Percentiles rank a stretch among this genome's conserved stretches.
These are phyloP conservation scores for Ophiostoma sp. DNA, from an alignment of 2,329 filamentous ascomycete species.

Conservation along the genomic window DNA sequence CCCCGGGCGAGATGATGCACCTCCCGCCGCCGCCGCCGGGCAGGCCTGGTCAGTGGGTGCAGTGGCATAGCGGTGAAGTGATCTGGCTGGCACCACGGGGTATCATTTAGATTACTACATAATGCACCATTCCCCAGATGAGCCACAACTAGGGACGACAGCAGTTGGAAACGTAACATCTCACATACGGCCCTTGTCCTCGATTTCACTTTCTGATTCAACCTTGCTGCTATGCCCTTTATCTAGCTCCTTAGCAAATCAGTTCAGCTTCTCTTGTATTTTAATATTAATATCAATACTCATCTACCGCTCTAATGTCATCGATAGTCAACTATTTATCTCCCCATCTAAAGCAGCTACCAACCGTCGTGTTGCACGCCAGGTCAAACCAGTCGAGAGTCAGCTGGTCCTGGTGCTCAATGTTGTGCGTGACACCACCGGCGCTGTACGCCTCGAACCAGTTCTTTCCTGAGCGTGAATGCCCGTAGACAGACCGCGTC, in stretches of 20 bases:
- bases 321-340: background rate
- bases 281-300: too few species aligned
- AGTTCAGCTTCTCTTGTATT: too few species aligned
- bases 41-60: conserved; percentile 21
- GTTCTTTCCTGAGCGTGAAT: background rate
- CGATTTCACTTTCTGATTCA: too few species aligned
- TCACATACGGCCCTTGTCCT: too few species aligned
- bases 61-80: conserved; percentile 39
- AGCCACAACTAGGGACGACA: background rate
- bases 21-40: conserved; percentile 19
- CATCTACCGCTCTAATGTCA: too few species aligned
- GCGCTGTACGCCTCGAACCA: background rate
- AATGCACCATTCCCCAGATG: background rate
- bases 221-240: too few species aligned
- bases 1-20: conserved; percentile 12
- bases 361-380: background rate
- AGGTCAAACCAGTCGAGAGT: conserved; percentile 4
- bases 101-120: conserved; percentile 39
- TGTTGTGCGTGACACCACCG: background rate
- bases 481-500: background rate
- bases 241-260: too few species aligned
- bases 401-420: background rate
- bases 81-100: conserved; percentile 44
- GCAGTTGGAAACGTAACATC: too few species aligned
- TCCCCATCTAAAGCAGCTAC: background rate